Conservation (phyloP, 2,329 filamentous ascomycete species). For the Ophiostoma ulmi region DNA sequence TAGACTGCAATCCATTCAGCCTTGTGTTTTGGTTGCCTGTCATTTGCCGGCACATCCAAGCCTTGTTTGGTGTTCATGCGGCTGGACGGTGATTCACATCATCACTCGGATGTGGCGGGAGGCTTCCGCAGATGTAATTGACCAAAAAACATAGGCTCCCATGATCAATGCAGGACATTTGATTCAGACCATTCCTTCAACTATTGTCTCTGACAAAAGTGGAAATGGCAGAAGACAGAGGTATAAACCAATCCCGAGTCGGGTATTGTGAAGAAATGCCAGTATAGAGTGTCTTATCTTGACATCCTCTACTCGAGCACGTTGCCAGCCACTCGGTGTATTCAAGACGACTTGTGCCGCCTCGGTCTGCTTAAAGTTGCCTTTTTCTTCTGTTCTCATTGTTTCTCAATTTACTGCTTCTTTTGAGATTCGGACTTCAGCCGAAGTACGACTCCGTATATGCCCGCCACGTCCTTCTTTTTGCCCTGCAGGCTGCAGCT, state of each 20-base stretch:
- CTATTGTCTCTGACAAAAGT: not conserved
- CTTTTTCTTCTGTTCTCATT: not conserved
- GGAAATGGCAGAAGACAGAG: not conserved
- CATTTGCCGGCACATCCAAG: not conserved
- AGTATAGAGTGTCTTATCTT: not conserved
- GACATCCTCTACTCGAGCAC: not conserved
- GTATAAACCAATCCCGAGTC: not conserved
- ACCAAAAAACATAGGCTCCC: not conserved
- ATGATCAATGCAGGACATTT: not conserved
- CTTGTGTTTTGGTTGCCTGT: not conserved
- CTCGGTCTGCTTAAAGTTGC: not conserved
- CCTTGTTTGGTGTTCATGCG: not conserved
- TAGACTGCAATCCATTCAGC: not conserved
- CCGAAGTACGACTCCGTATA: conserved; percentile 17
- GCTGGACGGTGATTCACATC: not conserved
- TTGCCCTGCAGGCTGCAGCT: conserved; percentile 14
- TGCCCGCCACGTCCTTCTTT: conserved; percentile 2
- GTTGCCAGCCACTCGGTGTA: not conserved
- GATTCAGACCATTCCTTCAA: not conserved
- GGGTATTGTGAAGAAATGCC: not conserved
- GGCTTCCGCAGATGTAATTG: not conserved
- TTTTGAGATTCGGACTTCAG: conserved; percentile 17
- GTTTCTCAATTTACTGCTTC: not conserved
- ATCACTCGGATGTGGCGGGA: not conserved
- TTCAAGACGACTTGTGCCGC: not conserved